Conservation (phyloP, 495 filamentous ascomycete genomes). For the Talaromyces borbonicus region DNA sequence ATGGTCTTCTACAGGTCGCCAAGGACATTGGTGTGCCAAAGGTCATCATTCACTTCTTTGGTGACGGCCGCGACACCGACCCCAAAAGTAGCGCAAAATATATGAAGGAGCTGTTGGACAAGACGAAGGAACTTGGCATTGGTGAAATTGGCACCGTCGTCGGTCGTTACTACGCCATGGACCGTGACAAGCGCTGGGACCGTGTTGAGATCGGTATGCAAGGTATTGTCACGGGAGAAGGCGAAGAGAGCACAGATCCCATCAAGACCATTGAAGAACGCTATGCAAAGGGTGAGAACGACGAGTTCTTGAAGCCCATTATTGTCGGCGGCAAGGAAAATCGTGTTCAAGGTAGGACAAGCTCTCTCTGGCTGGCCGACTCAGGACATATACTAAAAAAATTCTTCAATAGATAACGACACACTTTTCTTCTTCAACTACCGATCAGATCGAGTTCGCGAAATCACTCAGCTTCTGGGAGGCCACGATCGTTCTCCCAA, state of each 20-base stretch:
- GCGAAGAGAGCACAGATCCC: conserved; percentile 73
- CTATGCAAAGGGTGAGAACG: conserved; percentile 79
- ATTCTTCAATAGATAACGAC: conserved; percentile 56
- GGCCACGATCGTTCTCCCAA: conserved; percentile 80
- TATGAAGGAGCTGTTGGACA: conserved; percentile 72
- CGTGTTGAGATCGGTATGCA: conserved; percentile 82
- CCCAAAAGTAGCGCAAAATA: conserved; percentile 83
- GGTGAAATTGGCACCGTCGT: conserved; percentile 90
- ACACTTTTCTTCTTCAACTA: conserved; percentile 99
- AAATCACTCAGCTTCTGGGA: conserved; percentile 90
- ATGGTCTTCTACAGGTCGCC: conserved; percentile 75
- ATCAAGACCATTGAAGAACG: conserved; percentile 78
- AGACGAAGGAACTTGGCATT: conserved; percentile 69
- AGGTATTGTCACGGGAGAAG: conserved; percentile 75
- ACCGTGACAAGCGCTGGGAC: conserved; percentile 99
- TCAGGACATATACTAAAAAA: not conserved
- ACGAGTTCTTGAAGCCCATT: conserved; percentile 98
- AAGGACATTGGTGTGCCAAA: conserved; percentile 79
- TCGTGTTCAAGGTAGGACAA: conserved; percentile 63
- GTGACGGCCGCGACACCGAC: conserved; percentile 94
- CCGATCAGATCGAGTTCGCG: conserved; percentile 93
- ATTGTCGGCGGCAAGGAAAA: conserved; percentile 78
- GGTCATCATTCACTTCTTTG: conserved; percentile 98
- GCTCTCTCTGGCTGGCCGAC: no score
- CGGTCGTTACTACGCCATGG: conserved; percentile 97